A percentile compares a stretch with the other conserved stretches of the same genome.
Evolutionary conservation across 1,284 basidiomycete species (phyloP).

Genomic region (Ganoderma meredithae): DNA sequence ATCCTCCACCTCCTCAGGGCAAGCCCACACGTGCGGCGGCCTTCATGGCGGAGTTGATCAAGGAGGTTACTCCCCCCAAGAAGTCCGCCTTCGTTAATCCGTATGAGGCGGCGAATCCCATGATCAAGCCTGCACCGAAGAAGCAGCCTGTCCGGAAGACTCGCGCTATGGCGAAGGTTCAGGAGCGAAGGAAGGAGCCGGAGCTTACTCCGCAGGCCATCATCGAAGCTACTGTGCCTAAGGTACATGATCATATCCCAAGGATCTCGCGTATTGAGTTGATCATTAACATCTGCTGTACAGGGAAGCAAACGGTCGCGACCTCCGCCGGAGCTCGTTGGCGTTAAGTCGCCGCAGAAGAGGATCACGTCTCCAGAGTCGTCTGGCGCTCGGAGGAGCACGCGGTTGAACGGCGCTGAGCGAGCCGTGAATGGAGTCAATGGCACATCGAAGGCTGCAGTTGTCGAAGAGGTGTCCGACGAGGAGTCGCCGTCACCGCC

Average conservation of each 20-base stretch:
- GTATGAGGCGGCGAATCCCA: conserved; percentile 70
- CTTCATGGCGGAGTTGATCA: conserved; percentile 71
- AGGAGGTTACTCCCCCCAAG: conserved; percentile 67
- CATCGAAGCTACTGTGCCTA: conserved; percentile 76
- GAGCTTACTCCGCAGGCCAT: conserved; percentile 65
- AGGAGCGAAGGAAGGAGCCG: conserved; percentile 42
- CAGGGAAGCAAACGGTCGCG: conserved; percentile 77
- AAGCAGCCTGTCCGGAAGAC: conserved; percentile 45
- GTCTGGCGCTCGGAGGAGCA: conserved; percentile 33
- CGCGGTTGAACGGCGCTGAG: conserved; percentile 36
- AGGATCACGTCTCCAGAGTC: conserved; percentile 24
- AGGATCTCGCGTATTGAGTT: conserved; percentile 10
- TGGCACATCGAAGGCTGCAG: conserved; percentile 15
- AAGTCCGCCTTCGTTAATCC: conserved; percentile 74
- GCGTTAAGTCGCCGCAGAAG: conserved; percentile 33
- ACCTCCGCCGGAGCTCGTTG: conserved; percentile 55
- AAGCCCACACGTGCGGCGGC: conserved; percentile 68
- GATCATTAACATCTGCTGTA: conserved; percentile 7
- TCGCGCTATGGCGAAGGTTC: conserved; percentile 32
- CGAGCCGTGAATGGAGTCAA: conserved; percentile 31
- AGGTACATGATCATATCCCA: conserved; percentile 49
- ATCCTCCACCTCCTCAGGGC: conserved; percentile 43
- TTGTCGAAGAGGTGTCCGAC: conserved; percentile 39
- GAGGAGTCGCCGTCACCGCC: conserved; percentile 44
- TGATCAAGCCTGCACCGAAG: conserved; percentile 50